These are phyloP conservation scores for Phytophthora podocarpi DNA, from an alignment of 352 stramenopile genomes.

Conservation along the genomic window DNA sequence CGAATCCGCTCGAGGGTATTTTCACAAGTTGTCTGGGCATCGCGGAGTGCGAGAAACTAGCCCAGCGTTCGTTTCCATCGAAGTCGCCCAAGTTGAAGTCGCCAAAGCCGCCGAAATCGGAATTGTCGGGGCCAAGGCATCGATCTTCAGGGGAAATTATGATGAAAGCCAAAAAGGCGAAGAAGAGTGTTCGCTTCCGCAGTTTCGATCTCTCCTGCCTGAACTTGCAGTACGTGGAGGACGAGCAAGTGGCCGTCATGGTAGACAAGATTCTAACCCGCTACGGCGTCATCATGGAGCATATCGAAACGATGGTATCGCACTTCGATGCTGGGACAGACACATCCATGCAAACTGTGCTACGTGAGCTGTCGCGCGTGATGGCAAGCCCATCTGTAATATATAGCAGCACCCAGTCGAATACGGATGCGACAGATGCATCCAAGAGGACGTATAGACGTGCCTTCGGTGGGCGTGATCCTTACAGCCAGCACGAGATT, in stretches of 20 bases:
- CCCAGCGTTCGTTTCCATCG: conserved; percentile 29
- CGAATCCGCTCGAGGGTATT: conserved; percentile 31
- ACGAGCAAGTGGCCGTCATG: conserved; percentile 43
- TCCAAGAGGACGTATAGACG: conserved; percentile 30
- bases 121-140: conserved; percentile 3
- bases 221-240: conserved; percentile 58
- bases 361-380: conserved; percentile 27
- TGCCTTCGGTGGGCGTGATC: conserved; percentile 38
- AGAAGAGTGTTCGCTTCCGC: conserved; percentile 64
- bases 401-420: background rate
- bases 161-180: conserved; percentile 26
- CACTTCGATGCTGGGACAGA: background rate
- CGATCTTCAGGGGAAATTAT: conserved; percentile 13
- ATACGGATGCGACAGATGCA: background rate
- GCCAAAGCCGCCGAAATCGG: conserved; percentile 15
- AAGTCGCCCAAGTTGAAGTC: conserved; percentile 21
- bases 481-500: conserved; percentile 49
- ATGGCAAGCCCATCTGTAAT: conserved; percentile 24
- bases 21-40: conserved; percentile 41
- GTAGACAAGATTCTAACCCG: conserved; percentile 50
- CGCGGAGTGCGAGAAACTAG: conserved; percentile 44
- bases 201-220: conserved; percentile 72
- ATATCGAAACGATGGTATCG: conserved; percentile 32
- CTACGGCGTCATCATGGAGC: conserved; percentile 50
- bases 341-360: background rate